phyloP scores from a whole-genome alignment of 2,329 filamentous ascomycete species.

The Sporothrix phasma region DNA sequence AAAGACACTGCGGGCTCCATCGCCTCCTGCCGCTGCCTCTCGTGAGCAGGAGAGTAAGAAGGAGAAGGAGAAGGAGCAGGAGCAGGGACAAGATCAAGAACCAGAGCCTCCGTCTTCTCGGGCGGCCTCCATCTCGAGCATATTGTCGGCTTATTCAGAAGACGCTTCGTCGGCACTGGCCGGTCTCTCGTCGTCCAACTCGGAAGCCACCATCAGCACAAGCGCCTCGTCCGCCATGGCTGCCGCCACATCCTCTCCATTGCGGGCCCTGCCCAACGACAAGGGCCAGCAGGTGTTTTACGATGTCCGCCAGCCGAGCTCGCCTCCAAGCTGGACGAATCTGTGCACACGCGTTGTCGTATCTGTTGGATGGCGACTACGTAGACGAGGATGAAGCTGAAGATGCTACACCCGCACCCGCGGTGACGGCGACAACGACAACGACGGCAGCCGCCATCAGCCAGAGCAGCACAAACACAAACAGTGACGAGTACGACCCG shows the following conservation, averaged over 20 bases:
- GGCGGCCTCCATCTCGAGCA: conserved; percentile 39
- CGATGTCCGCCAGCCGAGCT: background rate
- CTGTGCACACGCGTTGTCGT: conserved; percentile 14
- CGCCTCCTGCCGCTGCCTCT: conserved; percentile 9
- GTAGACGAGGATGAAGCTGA: conserved; percentile 2
- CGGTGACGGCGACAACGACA: background rate
- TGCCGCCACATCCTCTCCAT: conserved; percentile 21
- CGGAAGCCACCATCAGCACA: conserved; percentile 30
- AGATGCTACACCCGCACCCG: background rate
- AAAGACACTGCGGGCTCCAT: conserved; percentile 17
- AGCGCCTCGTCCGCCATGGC: conserved; percentile 28
- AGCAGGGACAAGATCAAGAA: background rate
- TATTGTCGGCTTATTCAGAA: conserved; percentile 45
- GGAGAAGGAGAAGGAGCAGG: background rate
- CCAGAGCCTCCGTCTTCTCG: conserved; percentile 19
- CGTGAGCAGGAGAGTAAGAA: too few relatives aligned
- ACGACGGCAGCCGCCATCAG: background rate
- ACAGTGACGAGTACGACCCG: conserved; percentile 11
- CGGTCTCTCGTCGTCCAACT: conserved; percentile 22
- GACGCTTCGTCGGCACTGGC: conserved; percentile 7
- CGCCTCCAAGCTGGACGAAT: background rate
- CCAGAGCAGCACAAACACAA: background rate
- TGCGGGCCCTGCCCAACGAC: background rate
- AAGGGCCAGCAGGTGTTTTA: background rate
- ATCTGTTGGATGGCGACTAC: conserved; percentile 15